A percentile compares a stretch with the other conserved stretches of the same genome.
phyloP scores from a whole-genome alignment of 192 early-diverging fungal species.

The Geranomyces michiganensis region DNA sequence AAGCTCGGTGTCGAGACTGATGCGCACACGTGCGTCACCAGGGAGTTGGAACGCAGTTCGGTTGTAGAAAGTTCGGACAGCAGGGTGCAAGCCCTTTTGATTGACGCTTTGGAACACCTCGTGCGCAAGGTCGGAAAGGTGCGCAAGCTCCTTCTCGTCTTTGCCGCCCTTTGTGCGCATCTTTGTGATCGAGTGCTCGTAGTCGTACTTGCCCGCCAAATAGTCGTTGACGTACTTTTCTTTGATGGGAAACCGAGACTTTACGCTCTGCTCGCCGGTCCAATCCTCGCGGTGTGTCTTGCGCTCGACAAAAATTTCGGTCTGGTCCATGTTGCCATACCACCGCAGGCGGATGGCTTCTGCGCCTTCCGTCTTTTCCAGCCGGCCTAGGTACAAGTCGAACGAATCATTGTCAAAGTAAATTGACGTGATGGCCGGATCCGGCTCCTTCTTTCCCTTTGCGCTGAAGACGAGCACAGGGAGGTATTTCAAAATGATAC shows the following conservation, averaged over 20 bases:
- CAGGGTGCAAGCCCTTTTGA: conserved; percentile 68
- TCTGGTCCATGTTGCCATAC: conserved; percentile 85
- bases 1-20: conserved; percentile 94
- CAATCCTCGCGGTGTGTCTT: conserved; percentile 96
- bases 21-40: conserved; percentile 88
- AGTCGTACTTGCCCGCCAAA: conserved; percentile 74
- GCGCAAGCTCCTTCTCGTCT: conserved; percentile 73
- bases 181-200: conserved; percentile 75
- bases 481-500: conserved; percentile 84
- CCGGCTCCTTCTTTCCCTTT: conserved; percentile 65
- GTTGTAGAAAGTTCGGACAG: conserved; percentile 92
- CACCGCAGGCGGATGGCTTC: conserved; percentile 82
- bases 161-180: conserved; percentile 67
- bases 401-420: conserved; percentile 92
- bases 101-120: conserved; percentile 73
- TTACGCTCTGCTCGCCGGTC: conserved; percentile 74
- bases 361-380: conserved; percentile 87
- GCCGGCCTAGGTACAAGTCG: conserved; percentile 83
- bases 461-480: conserved; percentile 86
- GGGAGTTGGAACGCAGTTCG: conserved; percentile 98
- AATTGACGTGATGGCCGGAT: conserved; percentile 89
- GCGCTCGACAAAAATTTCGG: conserved; percentile 94
- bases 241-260: conserved; percentile 90
- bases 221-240: conserved; percentile 91
- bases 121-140: conserved; percentile 68